A percentile compares a stretch with the other conserved stretches of the same genome.
phyloP scores from a whole-genome alignment of 495 filamentous ascomycete species.

The Collariella sp. region DNA sequence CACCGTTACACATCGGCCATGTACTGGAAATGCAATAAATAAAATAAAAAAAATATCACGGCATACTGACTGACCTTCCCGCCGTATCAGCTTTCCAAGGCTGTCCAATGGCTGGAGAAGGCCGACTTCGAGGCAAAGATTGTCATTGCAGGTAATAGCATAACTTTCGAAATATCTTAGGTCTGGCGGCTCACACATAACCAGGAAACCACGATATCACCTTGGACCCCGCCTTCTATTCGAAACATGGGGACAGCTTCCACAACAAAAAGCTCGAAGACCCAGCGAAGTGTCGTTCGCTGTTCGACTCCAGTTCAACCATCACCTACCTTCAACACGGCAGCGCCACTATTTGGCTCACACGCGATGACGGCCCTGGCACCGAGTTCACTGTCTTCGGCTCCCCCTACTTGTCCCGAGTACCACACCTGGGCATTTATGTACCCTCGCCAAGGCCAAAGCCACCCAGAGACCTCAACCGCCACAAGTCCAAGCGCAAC shows the following conservation, averaged over 20 bases:
- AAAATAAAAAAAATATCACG: neutral
- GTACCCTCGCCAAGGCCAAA: constrained; percentile 34
- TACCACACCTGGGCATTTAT: constrained; percentile 64
- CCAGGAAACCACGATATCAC: constrained; percentile 76
- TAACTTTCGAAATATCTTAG: constrained; percentile 10
- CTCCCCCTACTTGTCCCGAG: constrained; percentile 60
- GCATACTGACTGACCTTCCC: neutral
- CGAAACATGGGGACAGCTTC: constrained; percentile 46
- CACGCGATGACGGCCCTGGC: constrained; percentile 47
- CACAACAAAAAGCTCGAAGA: constrained; percentile 54
- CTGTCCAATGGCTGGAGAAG: constrained; percentile 67
- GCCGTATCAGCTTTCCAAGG: constrained; percentile 28
- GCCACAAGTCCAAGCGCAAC: constrained; percentile 24
- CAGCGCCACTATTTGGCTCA: constrained; percentile 49
- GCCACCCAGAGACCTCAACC: no score
- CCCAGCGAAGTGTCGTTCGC: constrained; percentile 44
- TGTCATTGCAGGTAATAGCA: constrained; percentile 63
- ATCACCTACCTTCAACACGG: constrained; percentile 61
- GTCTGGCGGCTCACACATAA: neutral
- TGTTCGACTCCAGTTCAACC: constrained; percentile 46
- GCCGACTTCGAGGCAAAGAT: constrained; percentile 76
- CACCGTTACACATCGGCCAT: neutral
- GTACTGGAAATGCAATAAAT: no score
- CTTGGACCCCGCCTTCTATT: constrained; percentile 56
- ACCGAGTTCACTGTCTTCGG: constrained; percentile 69